A percentile compares a stretch with the other conserved stretches of the same genome.
These are phyloP conservation scores for Ogataea angusta DNA, from an alignment of 805 yeast genomes.

Conservation along the genomic window DNA sequence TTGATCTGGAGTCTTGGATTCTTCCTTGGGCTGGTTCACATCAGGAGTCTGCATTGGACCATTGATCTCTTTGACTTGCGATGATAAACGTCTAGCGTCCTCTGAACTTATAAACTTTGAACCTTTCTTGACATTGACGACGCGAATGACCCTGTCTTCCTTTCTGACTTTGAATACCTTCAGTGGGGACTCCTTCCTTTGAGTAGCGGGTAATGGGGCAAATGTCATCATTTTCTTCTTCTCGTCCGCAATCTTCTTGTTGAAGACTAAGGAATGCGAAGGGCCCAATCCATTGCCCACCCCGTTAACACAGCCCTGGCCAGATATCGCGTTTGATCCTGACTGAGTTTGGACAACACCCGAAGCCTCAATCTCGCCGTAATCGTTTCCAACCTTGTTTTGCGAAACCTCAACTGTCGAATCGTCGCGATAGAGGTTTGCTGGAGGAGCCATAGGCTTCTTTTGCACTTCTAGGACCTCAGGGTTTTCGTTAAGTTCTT, in stretches of 20 bases:
- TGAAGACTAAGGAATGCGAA: conserved; percentile 52
- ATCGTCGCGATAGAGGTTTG: conserved; percentile 24
- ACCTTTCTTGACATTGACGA: conserved; percentile 21
- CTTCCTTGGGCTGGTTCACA: not conserved
- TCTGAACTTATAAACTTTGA: conserved; percentile 20
- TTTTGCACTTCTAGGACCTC: not conserved
- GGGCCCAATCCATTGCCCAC: conserved; percentile 57
- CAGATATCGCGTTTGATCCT: conserved; percentile 27
- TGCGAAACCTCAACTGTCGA: conserved; percentile 20
- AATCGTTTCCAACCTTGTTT: conserved; percentile 33
- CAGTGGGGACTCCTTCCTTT: conserved; percentile 9
- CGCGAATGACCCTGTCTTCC: conserved; percentile 20
- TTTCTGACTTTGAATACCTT: conserved; percentile 22
- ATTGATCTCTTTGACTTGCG: conserved; percentile 11
- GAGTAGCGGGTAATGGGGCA: conserved; percentile 13
- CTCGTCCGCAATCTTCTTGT: conserved; percentile 43
- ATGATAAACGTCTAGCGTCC: conserved; percentile 17
- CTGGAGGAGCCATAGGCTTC: conserved; percentile 25
- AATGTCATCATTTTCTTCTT: conserved; percentile 37
- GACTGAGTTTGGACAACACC: conserved; percentile 45
- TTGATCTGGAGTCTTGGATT: not conserved
- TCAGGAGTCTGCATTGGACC: conserved; percentile 1
- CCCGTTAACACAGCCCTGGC: conserved; percentile 10
- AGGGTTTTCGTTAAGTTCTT: not conserved
- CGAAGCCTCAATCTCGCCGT: conserved; percentile 59